Base-by-base conservation (phyloP, 2,329 filamentous ascomycete genomes). In the Hypoxylon sp. region DNA sequence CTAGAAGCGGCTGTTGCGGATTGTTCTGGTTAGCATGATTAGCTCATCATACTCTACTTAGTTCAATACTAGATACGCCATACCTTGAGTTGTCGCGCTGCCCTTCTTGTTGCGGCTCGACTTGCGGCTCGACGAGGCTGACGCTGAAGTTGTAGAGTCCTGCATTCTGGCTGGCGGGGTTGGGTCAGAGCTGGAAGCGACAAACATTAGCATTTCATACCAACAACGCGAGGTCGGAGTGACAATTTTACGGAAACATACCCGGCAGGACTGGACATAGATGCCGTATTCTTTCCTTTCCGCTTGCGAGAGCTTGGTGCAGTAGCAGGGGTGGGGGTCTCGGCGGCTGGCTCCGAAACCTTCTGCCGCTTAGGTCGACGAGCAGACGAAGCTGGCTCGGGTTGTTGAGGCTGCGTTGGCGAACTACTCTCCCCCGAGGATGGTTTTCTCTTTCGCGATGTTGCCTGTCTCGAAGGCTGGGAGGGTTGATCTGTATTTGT, bases 391-490 rank as follows among this genome's bases (percentile, higher is more conserved):
- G 73, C 69, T 76, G 78, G 67, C 22, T 73, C 71, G 70, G 51
- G 64, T 33, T 70, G 52, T 14, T 67, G 38, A 59, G 65, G 57
- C 49, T 78, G 76, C 61, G 53, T 61, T 26, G 78, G 74, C 64
- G 84, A 81, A 74, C 78, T 83, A 64, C 80, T 79, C 71, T 87
- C 87, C 71, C 81, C 82, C 30, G 67, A 36, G 69, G 82, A 79
- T 69, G 87, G 78, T 83, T 96, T 97, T 77, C 94, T 90, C 83
- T 97, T 97, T 77, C 90, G 87, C 64, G 83, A 76, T 73, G 82
- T 79, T 68, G 79, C 80, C 69, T 81, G 78, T 72, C 63, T 68
- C 78, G 82, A 71, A 74, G 80, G 74, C 79, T 80, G 75, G 78
- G 54, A 33, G 45, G 50, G 54, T 46, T 59, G 44, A 38, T 51